Conservation (phyloP, 2,329 filamentous ascomycete species). For the Hypomyces rosellus region DNA sequence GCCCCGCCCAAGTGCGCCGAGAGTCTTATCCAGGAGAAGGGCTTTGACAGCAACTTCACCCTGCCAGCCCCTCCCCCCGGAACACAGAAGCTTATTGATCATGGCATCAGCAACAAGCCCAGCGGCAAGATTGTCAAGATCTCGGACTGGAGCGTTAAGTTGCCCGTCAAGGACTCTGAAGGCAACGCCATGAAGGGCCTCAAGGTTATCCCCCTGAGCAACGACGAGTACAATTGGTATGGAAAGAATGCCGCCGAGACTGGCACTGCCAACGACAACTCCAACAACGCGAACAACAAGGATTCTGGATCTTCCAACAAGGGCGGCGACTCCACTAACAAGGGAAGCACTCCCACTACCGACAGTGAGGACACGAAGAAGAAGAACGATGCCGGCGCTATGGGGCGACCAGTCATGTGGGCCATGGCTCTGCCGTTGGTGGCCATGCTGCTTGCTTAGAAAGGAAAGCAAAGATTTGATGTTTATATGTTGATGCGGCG, state of each 20-base stretch:
- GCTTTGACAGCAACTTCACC: conserved; percentile 74
- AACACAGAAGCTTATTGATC: conserved; percentile 65
- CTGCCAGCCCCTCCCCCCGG: conserved; percentile 63
- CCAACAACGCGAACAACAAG: conserved; percentile 14
- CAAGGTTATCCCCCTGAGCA: conserved; percentile 40
- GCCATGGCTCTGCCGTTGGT: conserved; percentile 27
- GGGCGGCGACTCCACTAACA: conserved; percentile 9
- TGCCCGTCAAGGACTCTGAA: conserved; percentile 34
- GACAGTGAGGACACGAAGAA: conserved; percentile 12
- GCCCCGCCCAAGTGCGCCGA: conserved; percentile 56
- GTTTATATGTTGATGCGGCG: conserved; percentile 3
- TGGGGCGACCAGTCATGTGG: conserved; percentile 26
- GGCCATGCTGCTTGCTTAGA: conserved; percentile 29
- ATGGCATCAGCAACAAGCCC: conserved; percentile 62
- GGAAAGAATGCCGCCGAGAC: conserved; percentile 37
- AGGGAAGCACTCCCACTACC: neutral
- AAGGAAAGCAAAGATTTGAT: conserved; percentile 3
- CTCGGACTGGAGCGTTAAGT: conserved; percentile 52
- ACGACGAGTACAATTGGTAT: conserved; percentile 39
- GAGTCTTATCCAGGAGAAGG: conserved; percentile 58
- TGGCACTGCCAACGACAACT: conserved; percentile 19
- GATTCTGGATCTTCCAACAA: conserved; percentile 12
- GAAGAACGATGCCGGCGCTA: conserved; percentile 22
- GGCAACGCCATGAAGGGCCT: conserved; percentile 39
- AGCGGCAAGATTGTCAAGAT: conserved; percentile 64